Base-by-base conservation (phyloP, 192 early-diverging fungal genomes). In the Linnemannia zychae region DNA sequence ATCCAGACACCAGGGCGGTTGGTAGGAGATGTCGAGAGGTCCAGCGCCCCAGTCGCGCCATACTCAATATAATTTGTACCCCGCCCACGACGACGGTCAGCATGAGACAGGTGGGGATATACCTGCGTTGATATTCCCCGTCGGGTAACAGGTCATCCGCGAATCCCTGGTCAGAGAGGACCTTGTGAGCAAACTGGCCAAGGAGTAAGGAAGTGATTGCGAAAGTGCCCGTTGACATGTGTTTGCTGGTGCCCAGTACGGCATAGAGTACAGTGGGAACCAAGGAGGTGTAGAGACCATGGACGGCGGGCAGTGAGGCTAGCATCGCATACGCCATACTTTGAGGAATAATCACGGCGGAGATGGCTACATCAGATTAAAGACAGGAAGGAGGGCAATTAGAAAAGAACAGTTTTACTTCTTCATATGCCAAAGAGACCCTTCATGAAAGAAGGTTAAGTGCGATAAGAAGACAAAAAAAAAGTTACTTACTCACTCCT, bases 291-390 rank as follows among this genome's bases (percentile, higher is more conserved):
- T 89, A 89, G 5, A 89, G 82, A 18, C 88, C 88, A 49, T 88
- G 75, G 16, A 87, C 88, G 1, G 88, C 76, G 17, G 88, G 88
- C 72, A 89, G 28, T 7, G 78, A 78, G 4, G 88, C 88, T 12
- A 89, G 52, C 82, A 79, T 87, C 9, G 88, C 88, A 53, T 89
- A 89, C 24, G 88, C 87, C 87, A 88, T 86, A 60, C 87, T 86
- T 65, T 88, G 87, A 17, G 87, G 87, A 22, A 88, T 86, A 71
- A 88, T 79, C 40, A 88, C 80, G 12, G 77, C 77, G 15, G 86
- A 82, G 67, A 87, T 81, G 72, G 86, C 86, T 87, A 78, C 36
- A 16, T 34, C 53, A 67, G 4, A 7, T 3, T 44, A 37, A 31
- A 53, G 46, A 71, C 2, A 16, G 63, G 49, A 47, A 44, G 33